These are phyloP conservation scores for Phytophthora constricta DNA, from an alignment of 352 stramenopile genomes.

Conservation along the genomic window DNA sequence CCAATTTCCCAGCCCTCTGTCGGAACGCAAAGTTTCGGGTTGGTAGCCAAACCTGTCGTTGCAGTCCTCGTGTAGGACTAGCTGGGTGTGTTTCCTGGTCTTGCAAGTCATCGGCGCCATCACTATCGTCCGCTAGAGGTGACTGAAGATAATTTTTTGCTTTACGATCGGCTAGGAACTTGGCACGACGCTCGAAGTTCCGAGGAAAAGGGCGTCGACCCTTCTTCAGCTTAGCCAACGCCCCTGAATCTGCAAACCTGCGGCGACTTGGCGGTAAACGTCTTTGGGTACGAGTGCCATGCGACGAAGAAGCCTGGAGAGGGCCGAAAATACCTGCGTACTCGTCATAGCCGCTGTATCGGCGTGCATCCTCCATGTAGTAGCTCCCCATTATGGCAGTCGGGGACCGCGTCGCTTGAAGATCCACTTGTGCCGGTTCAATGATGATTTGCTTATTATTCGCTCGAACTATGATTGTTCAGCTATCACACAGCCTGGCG, in stretches of 20 bases:
- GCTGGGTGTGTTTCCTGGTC: constrained; percentile 24
- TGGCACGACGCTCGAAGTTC: constrained; percentile 34
- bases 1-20: constrained; percentile 75
- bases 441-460: constrained; percentile 6
- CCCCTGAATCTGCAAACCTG: constrained; percentile 2
- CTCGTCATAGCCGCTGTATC: constrained; percentile 65
- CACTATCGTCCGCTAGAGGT: constrained; percentile 6
- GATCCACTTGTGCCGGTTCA: constrained; percentile 28
- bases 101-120: constrained; percentile 19
- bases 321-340: constrained; percentile 69
- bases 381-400: constrained; percentile 39
- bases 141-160: constrained; percentile 1
- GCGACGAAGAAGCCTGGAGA: constrained; percentile 34
- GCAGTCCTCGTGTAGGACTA: constrained; percentile 14
- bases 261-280: constrained; percentile 1
- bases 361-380: constrained; percentile 17
- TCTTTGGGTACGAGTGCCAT: not conserved
- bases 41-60: constrained; percentile 70
- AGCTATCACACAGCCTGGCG: not conserved
- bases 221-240: constrained; percentile 5
- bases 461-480: not conserved
- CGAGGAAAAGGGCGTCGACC: constrained; percentile 9
- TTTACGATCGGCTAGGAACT: constrained; percentile 33
- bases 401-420: constrained; percentile 18
- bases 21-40: constrained; percentile 79